Percentiles rank a stretch among this genome's conserved stretches.
These are phyloP conservation scores for Exserohilum rostratum DNA, from an alignment of 2,329 filamentous ascomycete species.

Conservation along the genomic window DNA sequence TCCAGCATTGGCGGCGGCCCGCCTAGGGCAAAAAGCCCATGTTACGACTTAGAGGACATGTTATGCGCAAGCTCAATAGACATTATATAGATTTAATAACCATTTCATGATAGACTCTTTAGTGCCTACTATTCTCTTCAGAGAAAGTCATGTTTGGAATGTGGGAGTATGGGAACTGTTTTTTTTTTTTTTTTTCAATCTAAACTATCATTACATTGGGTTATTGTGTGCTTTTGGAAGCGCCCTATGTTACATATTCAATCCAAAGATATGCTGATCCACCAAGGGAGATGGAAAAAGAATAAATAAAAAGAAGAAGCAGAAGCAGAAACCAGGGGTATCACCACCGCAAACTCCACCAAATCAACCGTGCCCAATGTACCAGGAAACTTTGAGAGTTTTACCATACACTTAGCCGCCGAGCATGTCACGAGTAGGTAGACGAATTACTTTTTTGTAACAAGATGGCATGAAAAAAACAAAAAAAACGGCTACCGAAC, in stretches of 20 bases:
- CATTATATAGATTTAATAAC: background rate
- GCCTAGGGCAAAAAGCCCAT: too few species aligned
- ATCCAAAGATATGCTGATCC: background rate
- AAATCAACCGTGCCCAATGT: background rate
- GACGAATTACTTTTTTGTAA: background rate
- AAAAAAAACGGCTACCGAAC: background rate
- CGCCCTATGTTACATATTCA: too few species aligned
- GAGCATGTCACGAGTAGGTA: background rate
- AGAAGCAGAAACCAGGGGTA: background rate
- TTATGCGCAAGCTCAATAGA: too few species aligned
- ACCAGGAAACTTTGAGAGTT: too few species aligned
- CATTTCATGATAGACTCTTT: too few species aligned
- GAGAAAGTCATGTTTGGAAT: background rate
- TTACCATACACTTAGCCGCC: too few species aligned
- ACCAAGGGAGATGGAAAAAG: background rate
- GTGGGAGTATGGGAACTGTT: background rate
- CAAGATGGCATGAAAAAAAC: background rate
- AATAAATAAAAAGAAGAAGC: background rate
- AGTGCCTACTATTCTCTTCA: too few species aligned
- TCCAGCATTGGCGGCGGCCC: too few species aligned
- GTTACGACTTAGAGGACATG: too few species aligned
- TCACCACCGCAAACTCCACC: constrained; percentile 5
- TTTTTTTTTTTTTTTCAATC: background rate
- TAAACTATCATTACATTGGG: too few species aligned
- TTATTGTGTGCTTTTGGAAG: too few species aligned